These are phyloP conservation scores for Candida ortonii DNA, from an alignment of 805 yeast genomes.

Conservation along the genomic window DNA sequence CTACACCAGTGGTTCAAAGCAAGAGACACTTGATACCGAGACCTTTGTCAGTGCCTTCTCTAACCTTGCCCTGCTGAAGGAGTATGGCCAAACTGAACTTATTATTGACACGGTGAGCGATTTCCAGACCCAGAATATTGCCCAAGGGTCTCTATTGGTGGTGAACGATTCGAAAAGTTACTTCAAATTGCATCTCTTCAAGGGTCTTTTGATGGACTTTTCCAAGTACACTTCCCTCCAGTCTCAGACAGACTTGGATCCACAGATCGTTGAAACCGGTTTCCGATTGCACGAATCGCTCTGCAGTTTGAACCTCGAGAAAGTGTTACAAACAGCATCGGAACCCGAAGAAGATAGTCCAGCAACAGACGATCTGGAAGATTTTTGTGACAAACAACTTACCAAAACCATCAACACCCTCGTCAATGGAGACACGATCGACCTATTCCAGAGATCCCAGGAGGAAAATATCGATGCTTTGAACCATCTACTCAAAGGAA, in stretches of 20 bases:
- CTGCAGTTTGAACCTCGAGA: too few relatives aligned
- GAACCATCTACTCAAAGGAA: conserved; percentile 19
- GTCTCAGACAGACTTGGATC: too few relatives aligned
- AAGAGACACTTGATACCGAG: conserved; percentile 8
- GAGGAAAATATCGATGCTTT: conserved; percentile 26
- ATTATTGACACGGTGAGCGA: conserved; percentile 9
- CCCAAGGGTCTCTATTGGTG: conserved; percentile 8
- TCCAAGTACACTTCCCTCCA: too few relatives aligned
- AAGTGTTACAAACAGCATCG: background rate
- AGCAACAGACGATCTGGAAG: conserved; percentile 7
- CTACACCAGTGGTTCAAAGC: conserved; percentile 7
- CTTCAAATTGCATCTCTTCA: conserved; percentile 10
- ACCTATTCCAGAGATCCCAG: conserved; percentile 18
- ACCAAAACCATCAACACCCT: conserved; percentile 17
- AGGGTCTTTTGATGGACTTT: conserved; percentile 9
- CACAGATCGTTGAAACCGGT: too few relatives aligned
- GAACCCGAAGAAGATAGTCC: too few relatives aligned
- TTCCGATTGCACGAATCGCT: too few relatives aligned
- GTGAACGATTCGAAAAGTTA: conserved; percentile 2
- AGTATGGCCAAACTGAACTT: conserved; percentile 5
- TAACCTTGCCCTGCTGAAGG: conserved; percentile 2
- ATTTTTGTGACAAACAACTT: conserved; percentile 5
- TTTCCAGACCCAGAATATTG: conserved; percentile 7
- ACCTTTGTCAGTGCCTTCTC: conserved; percentile 10
- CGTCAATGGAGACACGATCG: conserved; percentile 22